These are phyloP conservation scores for Erythrophleum ivorense DNA, from an alignment of 331 rosid genomes.

Conservation along the genomic window DNA sequence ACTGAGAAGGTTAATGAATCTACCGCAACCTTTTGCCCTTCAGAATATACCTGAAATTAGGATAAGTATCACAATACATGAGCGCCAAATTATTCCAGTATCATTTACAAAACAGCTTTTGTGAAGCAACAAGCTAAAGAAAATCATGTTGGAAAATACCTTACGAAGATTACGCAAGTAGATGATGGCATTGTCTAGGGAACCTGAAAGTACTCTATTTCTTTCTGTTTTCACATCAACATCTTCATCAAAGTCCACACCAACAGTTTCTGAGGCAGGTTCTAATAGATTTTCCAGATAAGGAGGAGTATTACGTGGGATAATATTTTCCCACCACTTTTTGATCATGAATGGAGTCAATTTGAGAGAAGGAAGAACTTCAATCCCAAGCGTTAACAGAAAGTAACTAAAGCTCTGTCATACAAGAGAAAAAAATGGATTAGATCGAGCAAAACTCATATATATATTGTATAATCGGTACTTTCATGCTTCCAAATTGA, in stretches of 20 bases:
- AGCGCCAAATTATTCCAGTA: neutral
- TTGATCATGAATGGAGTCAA: slow-evolving; percentile 53
- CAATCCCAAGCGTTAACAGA: slow-evolving; percentile 78
- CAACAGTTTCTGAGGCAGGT: slow-evolving; percentile 51
- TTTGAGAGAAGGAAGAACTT: slow-evolving; percentile 69
- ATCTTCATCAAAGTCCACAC: slow-evolving; percentile 69
- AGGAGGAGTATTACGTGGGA: slow-evolving; percentile 45
- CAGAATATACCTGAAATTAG: slow-evolving; percentile 71
- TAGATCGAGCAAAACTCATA: slow-evolving; percentile 40
- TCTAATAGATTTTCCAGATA: slow-evolving; percentile 71
- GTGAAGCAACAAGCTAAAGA: slow-evolving; percentile 29
- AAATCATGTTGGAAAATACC: slow-evolving; percentile 54
- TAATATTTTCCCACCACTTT: slow-evolving; percentile 60
- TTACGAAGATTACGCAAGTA: slow-evolving; percentile 79
- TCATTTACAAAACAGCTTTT: slow-evolving; percentile 20
- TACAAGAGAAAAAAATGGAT: slow-evolving; percentile 35
- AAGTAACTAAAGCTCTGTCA: slow-evolving; percentile 77
- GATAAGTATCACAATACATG: slow-evolving; percentile 15
- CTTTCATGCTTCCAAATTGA: neutral
- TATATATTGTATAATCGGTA: neutral
- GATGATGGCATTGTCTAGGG: slow-evolving; percentile 76
- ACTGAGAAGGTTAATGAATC: slow-evolving; percentile 90
- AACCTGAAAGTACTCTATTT: slow-evolving; percentile 85
- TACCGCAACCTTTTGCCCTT: slow-evolving; percentile 79
- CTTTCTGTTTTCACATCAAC: slow-evolving; percentile 87